phyloP scores from a whole-genome alignment of 148 eudicot species.

The Amaranthus palmeri region DNA sequence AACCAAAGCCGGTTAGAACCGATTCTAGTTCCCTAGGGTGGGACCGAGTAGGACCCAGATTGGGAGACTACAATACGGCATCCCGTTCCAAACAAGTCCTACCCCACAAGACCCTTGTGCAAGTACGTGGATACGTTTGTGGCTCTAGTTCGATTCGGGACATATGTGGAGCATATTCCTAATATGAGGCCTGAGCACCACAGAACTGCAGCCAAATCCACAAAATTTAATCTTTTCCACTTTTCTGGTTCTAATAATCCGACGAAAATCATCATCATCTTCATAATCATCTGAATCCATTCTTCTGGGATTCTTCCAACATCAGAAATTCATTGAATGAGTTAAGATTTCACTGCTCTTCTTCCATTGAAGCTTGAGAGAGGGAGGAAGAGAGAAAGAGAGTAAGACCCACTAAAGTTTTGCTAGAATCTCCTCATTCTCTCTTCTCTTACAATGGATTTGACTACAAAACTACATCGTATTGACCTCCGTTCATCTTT shows the following conservation, averaged over 20 bases:
- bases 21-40: too few relatives aligned
- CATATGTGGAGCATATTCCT: conserved; percentile 1
- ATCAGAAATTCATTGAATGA: background rate
- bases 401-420: background rate
- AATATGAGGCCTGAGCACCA: conserved; percentile 13
- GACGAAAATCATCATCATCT: background rate
- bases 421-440: conserved; percentile 3
- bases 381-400: background rate
- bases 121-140: conserved; percentile 16
- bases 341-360: conserved; percentile 1
- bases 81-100: background rate
- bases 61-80: background rate
- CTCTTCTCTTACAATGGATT: conserved; percentile 16
- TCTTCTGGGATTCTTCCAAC: too few relatives aligned
- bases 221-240: background rate
- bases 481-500: conserved; percentile 25
- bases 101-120: background rate
- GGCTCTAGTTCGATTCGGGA: conserved; percentile 6
- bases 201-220: conserved; percentile 15
- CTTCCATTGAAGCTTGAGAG: background rate
- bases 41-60: too few relatives aligned
- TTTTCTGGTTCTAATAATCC: conserved; percentile 1
- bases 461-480: conserved; percentile 15
- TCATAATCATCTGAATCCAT: too few relatives aligned
- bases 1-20: too few relatives aligned